A percentile compares a stretch with the other conserved stretches of the same genome.
These are phyloP conservation scores for Pseudocercospora pini-densiflorae DNA, from an alignment of 2,329 filamentous ascomycete genomes.

Conservation along the genomic window DNA sequence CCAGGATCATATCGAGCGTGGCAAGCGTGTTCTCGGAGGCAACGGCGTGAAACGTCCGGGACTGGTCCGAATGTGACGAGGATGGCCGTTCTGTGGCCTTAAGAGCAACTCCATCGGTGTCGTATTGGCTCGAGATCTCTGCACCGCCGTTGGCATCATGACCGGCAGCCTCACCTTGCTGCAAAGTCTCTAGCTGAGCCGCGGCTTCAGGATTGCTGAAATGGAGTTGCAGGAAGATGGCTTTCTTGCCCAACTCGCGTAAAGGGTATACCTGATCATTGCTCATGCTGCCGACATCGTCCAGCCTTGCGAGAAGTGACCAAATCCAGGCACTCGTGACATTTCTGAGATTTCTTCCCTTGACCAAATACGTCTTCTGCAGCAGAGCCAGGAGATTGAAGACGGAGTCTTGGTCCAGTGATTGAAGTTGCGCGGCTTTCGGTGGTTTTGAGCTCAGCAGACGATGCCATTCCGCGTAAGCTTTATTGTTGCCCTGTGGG, in stretches of 20 bases:
- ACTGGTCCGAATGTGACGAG: neutral
- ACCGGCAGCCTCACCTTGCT: constrained; percentile 13
- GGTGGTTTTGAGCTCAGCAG: constrained; percentile 49
- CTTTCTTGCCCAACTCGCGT: constrained; percentile 78
- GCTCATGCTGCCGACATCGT: constrained; percentile 70
- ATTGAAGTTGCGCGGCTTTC: constrained; percentile 54
- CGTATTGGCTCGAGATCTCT: constrained; percentile 31
- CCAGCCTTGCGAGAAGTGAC: constrained; percentile 76
- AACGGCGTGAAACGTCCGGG: constrained; percentile 6
- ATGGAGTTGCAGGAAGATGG: constrained; percentile 45
- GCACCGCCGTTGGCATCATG: constrained; percentile 26
- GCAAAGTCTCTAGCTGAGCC: constrained; percentile 31
- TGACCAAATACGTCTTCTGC: constrained; percentile 62
- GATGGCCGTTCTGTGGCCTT: constrained; percentile 32
- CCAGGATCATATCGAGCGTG: constrained; percentile 92
- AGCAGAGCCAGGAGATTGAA: constrained; percentile 69
- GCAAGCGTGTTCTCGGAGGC: constrained; percentile 46
- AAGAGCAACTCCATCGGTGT: constrained; percentile 43
- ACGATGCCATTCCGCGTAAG: constrained; percentile 60
- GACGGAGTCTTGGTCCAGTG: constrained; percentile 66
- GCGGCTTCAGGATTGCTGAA: constrained; percentile 34
- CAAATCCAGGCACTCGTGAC: constrained; percentile 83
- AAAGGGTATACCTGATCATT: constrained; percentile 77
- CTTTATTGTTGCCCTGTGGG: constrained; percentile 57
- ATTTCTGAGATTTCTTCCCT: constrained; percentile 63